Evolutionary conservation across 2,329 filamentous ascomycete species (phyloP).

Genomic region (Didymella keratinophila): DNA sequence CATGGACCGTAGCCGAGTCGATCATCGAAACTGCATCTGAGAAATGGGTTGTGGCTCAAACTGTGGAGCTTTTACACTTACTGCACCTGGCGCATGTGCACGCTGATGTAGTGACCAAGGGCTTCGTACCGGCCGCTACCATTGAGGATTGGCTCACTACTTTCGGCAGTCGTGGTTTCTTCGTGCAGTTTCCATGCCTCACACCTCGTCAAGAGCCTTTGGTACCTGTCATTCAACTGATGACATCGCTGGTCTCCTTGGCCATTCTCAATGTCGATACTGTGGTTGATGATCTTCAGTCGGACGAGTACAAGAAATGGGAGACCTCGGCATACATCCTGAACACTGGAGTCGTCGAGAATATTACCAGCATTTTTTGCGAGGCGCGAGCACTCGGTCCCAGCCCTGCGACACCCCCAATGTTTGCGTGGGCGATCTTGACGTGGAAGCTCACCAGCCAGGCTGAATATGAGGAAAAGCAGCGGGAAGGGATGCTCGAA

Average conservation of each 20-base stretch:
- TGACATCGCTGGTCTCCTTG: constrained; percentile 75
- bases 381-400: constrained; percentile 62
- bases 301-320: constrained; percentile 38
- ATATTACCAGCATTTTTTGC: constrained; percentile 76
- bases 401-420: constrained; percentile 73
- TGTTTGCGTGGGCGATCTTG: constrained; percentile 83
- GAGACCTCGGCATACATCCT: constrained; percentile 68
- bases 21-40: constrained; percentile 65
- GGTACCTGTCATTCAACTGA: constrained; percentile 70
- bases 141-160: constrained; percentile 47
- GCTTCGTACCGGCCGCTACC: constrained; percentile 41
- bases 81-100: constrained; percentile 77
- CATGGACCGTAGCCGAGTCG: constrained; percentile 58
- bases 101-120: constrained; percentile 61
- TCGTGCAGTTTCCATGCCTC: constrained; percentile 69
- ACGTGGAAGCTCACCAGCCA: constrained; percentile 37
- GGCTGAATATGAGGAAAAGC: constrained; percentile 36
- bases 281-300: constrained; percentile 58
- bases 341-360: constrained; percentile 72
- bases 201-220: constrained; percentile 53
- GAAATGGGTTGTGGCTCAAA: constrained; percentile 68
- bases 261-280: constrained; percentile 74
- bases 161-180: constrained; percentile 59
- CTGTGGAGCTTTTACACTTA: constrained; percentile 76
- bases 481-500: constrained; percentile 41